phyloP scores from a whole-genome alignment of 768 basidiomycete species.

The Calocera viscosa region DNA sequence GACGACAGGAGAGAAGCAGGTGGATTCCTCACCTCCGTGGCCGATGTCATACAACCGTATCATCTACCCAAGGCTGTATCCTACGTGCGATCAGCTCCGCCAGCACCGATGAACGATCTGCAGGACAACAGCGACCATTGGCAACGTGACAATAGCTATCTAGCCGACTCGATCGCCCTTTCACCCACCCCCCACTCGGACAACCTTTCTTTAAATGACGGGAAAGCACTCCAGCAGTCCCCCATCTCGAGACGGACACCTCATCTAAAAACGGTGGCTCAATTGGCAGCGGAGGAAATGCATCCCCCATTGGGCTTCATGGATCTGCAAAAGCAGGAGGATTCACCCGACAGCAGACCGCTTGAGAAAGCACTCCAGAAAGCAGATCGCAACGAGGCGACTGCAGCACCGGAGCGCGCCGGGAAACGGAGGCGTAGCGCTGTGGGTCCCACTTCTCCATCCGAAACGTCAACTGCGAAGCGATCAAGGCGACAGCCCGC shows the following conservation, averaged over 20 bases:
- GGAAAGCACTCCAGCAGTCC: not conserved
- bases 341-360: not conserved
- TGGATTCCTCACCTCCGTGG: conserved; percentile 55
- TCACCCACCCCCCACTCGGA: too few species aligned
- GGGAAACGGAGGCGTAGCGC: too few species aligned
- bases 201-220: not conserved
- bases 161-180: too few species aligned
- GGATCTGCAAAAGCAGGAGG: not conserved
- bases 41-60: conserved; percentile 61
- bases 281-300: not conserved
- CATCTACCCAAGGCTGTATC: conserved; percentile 42
- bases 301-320: not conserved
- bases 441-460: not conserved
- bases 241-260: not conserved
- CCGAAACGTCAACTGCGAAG: not conserved
- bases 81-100: not conserved
- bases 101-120: not conserved
- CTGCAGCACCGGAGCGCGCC: too few species aligned
- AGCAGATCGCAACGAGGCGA: too few species aligned
- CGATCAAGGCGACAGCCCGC: not conserved
- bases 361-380: too few species aligned
- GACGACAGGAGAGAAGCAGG: conserved; percentile 29
- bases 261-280: not conserved
- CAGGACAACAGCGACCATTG: not conserved
- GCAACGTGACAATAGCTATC: too few species aligned